Conservation (phyloP, 2,329 filamentous ascomycete species). For the Basipetospora chlamydospora region DNA sequence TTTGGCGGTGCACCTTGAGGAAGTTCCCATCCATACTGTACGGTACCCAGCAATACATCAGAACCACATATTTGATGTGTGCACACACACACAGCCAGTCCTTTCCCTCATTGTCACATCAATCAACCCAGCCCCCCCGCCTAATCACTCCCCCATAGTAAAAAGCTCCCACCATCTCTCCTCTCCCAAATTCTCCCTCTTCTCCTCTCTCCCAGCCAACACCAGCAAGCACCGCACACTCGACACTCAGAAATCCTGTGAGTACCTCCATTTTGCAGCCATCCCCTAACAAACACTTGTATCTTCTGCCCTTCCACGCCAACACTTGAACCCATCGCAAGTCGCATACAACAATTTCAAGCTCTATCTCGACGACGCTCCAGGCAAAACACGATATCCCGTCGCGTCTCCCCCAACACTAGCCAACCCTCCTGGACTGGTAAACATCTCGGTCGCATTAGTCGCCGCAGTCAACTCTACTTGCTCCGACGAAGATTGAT, state of each 20-base stretch:
- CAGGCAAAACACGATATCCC: too few relatives aligned
- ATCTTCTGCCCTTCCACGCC: constrained; percentile 11
- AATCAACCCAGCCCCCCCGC: constrained; percentile 17
- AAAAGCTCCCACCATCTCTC: constrained; percentile 42
- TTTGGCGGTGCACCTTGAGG: too few relatives aligned
- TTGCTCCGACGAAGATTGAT: constrained; percentile 1
- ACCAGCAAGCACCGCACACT: constrained; percentile 27
- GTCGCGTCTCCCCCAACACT: too few relatives aligned
- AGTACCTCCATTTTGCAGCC: constrained; percentile 31
- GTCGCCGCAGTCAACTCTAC: too few relatives aligned
- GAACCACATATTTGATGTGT: too few relatives aligned
- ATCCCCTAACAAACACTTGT: constrained; percentile 13
- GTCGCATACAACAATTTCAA: neutral
- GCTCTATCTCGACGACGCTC: too few relatives aligned
- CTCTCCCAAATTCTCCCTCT: constrained; percentile 42
- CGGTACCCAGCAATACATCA: too few relatives aligned
- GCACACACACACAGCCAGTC: constrained; percentile 1
- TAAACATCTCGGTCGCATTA: too few relatives aligned
- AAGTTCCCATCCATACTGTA: too few relatives aligned
- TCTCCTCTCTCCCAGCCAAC: constrained; percentile 40
- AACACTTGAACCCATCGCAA: too few relatives aligned
- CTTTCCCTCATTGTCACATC: constrained; percentile 2
- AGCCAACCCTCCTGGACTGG: too few relatives aligned
- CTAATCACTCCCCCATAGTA: constrained; percentile 51
- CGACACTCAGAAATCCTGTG: constrained; percentile 34